Evolutionary conservation across 1,284 basidiomycete genomes (phyloP).

Genomic region (Vanrija sp.): DNA sequence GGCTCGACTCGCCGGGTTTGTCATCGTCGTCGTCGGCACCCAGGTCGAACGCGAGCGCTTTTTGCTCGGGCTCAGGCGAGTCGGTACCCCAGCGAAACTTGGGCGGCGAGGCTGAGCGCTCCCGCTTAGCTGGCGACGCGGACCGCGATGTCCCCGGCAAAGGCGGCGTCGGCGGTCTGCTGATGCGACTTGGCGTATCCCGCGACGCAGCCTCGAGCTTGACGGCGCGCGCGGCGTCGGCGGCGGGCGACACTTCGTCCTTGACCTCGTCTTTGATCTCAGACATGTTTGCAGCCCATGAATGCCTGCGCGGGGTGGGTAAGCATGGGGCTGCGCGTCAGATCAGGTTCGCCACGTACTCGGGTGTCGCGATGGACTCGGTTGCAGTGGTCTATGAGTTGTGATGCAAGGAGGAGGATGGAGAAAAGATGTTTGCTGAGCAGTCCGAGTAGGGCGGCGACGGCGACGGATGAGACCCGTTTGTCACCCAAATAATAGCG

Average conservation of each 20-base stretch:
- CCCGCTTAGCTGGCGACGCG: no score
- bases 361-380: not conserved
- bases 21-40: not conserved
- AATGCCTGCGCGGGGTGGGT: not conserved
- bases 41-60: not conserved
- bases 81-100: no score
- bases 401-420: not conserved
- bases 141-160: no score
- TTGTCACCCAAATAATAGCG: not conserved
- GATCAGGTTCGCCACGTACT: not conserved
- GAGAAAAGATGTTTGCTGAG: not conserved
- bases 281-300: not conserved
- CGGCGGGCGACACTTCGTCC: not conserved
- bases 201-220: no score
- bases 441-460: not conserved
- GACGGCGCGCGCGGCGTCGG: no score
- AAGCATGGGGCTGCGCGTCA: not conserved
- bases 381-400: not conserved
- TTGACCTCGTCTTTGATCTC: not conserved
- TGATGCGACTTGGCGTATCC: no score
- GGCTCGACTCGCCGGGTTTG: not conserved
- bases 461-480: not conserved
- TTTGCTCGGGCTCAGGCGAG: not conserved
- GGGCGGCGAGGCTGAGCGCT: no score
- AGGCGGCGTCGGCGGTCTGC: no score